Evolutionary conservation across 768 basidiomycete genomes (phyloP).

Genomic region (Baorangia bicolor): DNA sequence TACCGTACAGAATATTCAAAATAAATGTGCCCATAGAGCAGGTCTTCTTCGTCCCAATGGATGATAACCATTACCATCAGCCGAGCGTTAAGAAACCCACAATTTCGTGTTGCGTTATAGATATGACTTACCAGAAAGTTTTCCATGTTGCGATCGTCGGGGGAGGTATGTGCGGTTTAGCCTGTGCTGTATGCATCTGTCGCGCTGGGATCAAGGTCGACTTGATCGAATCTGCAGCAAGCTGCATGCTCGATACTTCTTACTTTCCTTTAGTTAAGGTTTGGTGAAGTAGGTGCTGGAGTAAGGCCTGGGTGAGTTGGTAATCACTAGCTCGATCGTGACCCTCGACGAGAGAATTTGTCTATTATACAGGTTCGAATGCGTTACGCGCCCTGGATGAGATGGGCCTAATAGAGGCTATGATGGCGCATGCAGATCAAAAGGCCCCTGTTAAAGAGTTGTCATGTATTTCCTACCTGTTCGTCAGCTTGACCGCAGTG

Average conservation of each 20-base stretch:
- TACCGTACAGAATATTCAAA: not conserved
- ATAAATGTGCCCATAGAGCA: not conserved
- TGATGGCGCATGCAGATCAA: slow-evolving; percentile 38
- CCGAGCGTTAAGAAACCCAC: not conserved
- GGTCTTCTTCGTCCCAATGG: not conserved
- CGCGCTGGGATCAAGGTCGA: slow-evolving; percentile 44
- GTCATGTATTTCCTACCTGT: not conserved
- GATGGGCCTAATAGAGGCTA: slow-evolving; percentile 43
- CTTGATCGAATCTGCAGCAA: slow-evolving; percentile 55
- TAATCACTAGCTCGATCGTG: not conserved
- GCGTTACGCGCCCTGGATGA: slow-evolving; percentile 44
- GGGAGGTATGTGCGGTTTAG: slow-evolving; percentile 54
- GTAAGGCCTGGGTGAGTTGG: slow-evolving; percentile 44
- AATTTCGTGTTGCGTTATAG: not conserved
- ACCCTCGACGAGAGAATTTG: not conserved
- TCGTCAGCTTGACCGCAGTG: slow-evolving; percentile 27
- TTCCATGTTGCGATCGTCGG: slow-evolving; percentile 54
- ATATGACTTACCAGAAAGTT: slow-evolving; percentile 31
- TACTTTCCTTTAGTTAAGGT: slow-evolving; percentile 36
- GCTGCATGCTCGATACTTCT: not conserved
- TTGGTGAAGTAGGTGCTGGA: slow-evolving; percentile 55
- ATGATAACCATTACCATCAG: not conserved
- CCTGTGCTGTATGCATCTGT: slow-evolving; percentile 45
- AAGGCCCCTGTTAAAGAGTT: slow-evolving; percentile 33
- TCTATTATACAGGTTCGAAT: slow-evolving; percentile 42